Evolutionary conservation across 1,284 basidiomycete species (phyloP).

Genomic region (Tilletia walkeri): DNA sequence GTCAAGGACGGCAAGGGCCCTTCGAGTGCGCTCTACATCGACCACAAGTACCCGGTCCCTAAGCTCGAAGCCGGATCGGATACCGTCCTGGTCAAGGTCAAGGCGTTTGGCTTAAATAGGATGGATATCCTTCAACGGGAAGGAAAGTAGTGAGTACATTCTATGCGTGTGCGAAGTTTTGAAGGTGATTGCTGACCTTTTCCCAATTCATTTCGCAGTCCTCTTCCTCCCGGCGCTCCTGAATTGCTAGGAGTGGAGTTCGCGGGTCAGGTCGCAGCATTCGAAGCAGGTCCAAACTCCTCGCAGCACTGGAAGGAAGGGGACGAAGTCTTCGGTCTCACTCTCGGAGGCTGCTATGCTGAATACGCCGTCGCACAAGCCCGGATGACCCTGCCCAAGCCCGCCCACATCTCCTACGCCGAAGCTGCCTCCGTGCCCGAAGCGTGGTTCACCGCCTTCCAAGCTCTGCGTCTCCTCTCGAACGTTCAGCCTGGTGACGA

Average conservation of each 20-base stretch:
- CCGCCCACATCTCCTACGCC: slow-evolving; percentile 71
- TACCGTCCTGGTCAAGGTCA: slow-evolving; percentile 65
- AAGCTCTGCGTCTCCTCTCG: slow-evolving; percentile 40
- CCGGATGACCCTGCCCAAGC: slow-evolving; percentile 74
- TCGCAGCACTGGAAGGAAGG: slow-evolving; percentile 61
- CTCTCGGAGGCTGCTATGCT: slow-evolving; percentile 74
- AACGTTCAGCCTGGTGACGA: slow-evolving; percentile 66
- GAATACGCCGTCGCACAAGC: slow-evolving; percentile 75
- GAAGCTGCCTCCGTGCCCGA: slow-evolving; percentile 62
- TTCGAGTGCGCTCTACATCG: slow-evolving; percentile 74
- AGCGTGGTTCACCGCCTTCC: slow-evolving; percentile 46
- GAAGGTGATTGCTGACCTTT: slow-evolving; percentile 59
- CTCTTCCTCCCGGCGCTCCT: slow-evolving; percentile 73
- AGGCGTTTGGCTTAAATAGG: slow-evolving; percentile 52
- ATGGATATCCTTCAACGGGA: slow-evolving; percentile 55
- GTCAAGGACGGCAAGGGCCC: slow-evolving; percentile 78
- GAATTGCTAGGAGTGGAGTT: slow-evolving; percentile 88
- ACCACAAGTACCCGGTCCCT: slow-evolving; percentile 67
- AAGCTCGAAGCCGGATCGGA: slow-evolving; percentile 8
- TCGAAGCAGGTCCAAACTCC: slow-evolving; percentile 58
- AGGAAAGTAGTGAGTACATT: slow-evolving; percentile 35
- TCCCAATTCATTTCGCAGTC: slow-evolving; percentile 59
- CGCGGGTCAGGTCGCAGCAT: slow-evolving; percentile 57
- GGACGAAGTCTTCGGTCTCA: slow-evolving; percentile 83
- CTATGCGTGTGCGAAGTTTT: neutral